phyloP scores from a whole-genome alignment of 169 alveolate species.

The Ichthyophthirius multifiliis region DNA sequence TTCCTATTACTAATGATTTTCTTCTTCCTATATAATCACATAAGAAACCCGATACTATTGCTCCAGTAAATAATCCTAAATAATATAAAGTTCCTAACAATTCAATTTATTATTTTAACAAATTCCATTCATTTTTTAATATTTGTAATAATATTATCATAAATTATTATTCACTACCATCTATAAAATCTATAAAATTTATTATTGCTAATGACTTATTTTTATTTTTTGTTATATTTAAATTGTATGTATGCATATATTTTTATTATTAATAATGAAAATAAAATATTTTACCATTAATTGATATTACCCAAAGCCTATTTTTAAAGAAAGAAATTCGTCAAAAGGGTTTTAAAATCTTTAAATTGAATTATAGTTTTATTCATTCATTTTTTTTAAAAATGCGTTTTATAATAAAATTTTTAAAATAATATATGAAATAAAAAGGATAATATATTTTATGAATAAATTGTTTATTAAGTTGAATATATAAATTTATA shows the following conservation, averaged over 20 bases:
- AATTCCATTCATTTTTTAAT: background rate
- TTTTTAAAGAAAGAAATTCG: slow-evolving; percentile 7
- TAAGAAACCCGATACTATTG: slow-evolving; percentile 12
- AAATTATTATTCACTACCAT: background rate
- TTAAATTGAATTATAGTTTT: too few relatives aligned
- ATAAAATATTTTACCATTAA: background rate
- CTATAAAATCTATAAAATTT: background rate
- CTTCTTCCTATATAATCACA: slow-evolving; percentile 27
- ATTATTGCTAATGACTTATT: background rate
- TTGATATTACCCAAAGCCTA: slow-evolving; percentile 20
- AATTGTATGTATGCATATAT: too few relatives aligned
- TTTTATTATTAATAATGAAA: too few relatives aligned
- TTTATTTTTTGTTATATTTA: too few relatives aligned
- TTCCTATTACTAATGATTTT: slow-evolving; percentile 2
- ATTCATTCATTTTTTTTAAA: too few relatives aligned
- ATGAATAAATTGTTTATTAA: too few relatives aligned
- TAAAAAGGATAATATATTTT: too few relatives aligned
- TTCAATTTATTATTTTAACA: background rate
- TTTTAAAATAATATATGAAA: too few relatives aligned
- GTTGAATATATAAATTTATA: too few relatives aligned
- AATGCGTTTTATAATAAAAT: too few relatives aligned
- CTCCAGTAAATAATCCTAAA: slow-evolving; percentile 25
- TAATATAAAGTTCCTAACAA: slow-evolving; percentile 16
- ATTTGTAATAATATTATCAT: background rate
- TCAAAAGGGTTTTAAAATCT: too few relatives aligned